phyloP scores from a whole-genome alignment of 352 stramenopile genomes.

The Globisporangium uncinulatum region DNA sequence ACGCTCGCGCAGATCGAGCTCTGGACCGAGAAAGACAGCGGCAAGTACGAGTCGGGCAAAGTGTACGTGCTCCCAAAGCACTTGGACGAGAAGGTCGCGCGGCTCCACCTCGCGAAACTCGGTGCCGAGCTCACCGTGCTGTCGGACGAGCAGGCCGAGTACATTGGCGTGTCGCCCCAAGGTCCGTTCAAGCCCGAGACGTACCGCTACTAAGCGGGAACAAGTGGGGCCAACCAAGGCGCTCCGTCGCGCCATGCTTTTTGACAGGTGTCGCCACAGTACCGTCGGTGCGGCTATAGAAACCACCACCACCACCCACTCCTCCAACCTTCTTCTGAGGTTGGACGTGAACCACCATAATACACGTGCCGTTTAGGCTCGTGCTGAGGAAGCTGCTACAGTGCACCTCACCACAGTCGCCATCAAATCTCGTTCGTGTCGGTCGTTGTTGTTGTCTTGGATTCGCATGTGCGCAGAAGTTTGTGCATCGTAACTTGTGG shows the following conservation, averaged over 20 bases:
- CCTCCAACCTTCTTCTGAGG: no score
- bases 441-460: neutral
- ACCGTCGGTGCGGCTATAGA: no score
- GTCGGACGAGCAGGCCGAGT: constrained; percentile 95
- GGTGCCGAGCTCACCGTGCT: constrained; percentile 95
- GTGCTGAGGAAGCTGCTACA: constrained; percentile 11
- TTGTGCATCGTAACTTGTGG: no score
- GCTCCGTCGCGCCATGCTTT: neutral
- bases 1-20: constrained; percentile 98
- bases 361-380: constrained; percentile 9
- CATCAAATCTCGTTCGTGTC: neutral
- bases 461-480: no score
- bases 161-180: constrained; percentile 93
- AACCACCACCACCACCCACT: no score
- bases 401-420: constrained; percentile 8
- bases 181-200: constrained; percentile 97
- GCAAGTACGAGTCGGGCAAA: constrained; percentile 95
- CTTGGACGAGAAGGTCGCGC: constrained; percentile 98
- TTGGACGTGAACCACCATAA: neutral
- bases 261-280: neutral
- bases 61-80: constrained; percentile 98
- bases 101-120: constrained; percentile 94
- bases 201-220: constrained; percentile 95
- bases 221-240: neutral
- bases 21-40: constrained; percentile 93